Evolutionary conservation across 495 filamentous ascomycete genomes (phyloP).

Genomic region (Durotheca rogersii): DNA sequence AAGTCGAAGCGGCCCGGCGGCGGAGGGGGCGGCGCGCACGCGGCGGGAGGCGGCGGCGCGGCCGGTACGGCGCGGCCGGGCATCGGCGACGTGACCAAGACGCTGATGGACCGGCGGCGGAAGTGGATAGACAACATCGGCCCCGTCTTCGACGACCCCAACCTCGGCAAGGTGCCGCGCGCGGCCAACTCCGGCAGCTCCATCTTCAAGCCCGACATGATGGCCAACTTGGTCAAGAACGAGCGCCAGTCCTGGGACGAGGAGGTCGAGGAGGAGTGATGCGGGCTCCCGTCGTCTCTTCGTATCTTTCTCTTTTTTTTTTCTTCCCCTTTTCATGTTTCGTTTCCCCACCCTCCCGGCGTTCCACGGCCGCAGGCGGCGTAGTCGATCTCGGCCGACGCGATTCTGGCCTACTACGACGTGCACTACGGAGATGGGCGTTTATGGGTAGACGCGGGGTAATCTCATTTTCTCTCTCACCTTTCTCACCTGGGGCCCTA

Average conservation of each 20-base stretch:
- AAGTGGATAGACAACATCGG: constrained; percentile 88
- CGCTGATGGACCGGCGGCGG: constrained; percentile 82
- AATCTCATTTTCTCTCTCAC: no score
- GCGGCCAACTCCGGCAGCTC: constrained; percentile 42
- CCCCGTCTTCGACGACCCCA: constrained; percentile 77
- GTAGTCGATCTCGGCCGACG: no score
- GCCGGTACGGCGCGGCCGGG: constrained; percentile 68
- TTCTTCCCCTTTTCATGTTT: no score
- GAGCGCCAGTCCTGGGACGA: constrained; percentile 79
- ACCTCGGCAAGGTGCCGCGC: constrained; percentile 49
- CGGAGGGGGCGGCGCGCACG: constrained; percentile 55
- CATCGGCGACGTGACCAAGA: constrained; percentile 86
- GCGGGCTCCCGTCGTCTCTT: no score
- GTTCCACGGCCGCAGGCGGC: no score
- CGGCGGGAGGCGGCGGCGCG: constrained; percentile 45
- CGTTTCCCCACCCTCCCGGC: no score
- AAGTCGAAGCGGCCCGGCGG: constrained; percentile 80
- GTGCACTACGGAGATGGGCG: no score
- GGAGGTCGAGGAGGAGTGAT: constrained; percentile 62
- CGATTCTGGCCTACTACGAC: no score
- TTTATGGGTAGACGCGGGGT: no score
- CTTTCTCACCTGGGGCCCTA: no score
- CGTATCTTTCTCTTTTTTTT: no score
- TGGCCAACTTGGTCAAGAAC: constrained; percentile 58
- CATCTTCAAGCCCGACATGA: constrained; percentile 63